phyloP scores from a whole-genome alignment of 2,329 filamentous ascomycete genomes.

The Pseudogymnoascus sp. region DNA sequence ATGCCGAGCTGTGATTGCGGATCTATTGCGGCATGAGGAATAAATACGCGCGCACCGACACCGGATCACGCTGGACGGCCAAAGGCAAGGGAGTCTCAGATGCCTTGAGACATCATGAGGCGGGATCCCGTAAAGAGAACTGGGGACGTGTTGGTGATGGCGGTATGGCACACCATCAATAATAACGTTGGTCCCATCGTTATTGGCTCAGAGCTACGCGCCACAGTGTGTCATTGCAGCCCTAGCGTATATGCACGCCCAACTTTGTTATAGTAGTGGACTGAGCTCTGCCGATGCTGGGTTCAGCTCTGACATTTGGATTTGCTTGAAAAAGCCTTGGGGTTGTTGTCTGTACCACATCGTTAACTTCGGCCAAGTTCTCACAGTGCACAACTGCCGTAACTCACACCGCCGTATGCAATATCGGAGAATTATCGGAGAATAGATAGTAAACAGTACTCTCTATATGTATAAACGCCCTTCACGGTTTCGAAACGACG shows the following conservation, averaged over 20 bases:
- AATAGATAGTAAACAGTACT: not conserved
- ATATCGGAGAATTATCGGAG: not conserved
- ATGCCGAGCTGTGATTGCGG: not conserved
- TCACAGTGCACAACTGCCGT: not conserved
- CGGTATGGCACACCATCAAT: not conserved
- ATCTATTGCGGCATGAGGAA: not conserved
- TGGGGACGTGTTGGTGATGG: not conserved
- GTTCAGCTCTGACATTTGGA: not conserved
- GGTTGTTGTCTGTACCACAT: not conserved
- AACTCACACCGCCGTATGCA: not conserved
- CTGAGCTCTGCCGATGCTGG: not conserved
- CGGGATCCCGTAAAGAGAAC: not conserved
- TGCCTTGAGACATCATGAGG: not conserved
- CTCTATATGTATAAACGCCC: not conserved
- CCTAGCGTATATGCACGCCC: not conserved
- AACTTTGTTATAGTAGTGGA: not conserved
- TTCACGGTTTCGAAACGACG: not conserved
- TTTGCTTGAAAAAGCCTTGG: not conserved
- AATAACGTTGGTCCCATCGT: not conserved
- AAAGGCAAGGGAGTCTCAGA: not conserved
- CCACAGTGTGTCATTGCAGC: not conserved
- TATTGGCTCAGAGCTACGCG: not conserved
- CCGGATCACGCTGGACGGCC: not conserved
- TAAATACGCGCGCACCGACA: conserved; percentile 1
- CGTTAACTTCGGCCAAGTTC: not conserved